Conservation (phyloP, 164 flowering plant species). For the Warburgia ugandensis region DNA sequence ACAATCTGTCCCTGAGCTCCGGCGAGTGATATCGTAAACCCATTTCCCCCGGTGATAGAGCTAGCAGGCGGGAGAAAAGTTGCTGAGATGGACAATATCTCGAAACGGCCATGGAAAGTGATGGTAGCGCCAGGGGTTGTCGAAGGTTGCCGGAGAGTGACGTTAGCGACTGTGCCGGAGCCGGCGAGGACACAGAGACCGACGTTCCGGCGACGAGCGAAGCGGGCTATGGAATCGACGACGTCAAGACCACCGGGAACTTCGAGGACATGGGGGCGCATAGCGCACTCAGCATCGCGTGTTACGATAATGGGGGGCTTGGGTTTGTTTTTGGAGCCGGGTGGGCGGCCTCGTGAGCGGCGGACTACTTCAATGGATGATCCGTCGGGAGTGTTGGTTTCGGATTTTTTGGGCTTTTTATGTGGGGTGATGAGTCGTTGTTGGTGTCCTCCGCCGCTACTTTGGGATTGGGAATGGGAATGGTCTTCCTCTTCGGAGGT, state of each 20-base stretch:
- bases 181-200: conserved; percentile 57
- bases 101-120: conserved; percentile 68
- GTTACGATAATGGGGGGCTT: conserved; percentile 56
- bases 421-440: too few relatives aligned
- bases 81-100: conserved; percentile 63
- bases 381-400: conserved; percentile 25
- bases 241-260: conserved; percentile 49
- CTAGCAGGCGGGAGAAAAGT: conserved; percentile 35
- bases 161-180: conserved; percentile 61
- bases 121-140: conserved; percentile 42
- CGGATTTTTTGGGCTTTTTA: conserved; percentile 8
- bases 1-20: conserved; percentile 73
- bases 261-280: conserved; percentile 65
- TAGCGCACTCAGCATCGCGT: conserved; percentile 42
- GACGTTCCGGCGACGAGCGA: conserved; percentile 35
- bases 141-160: conserved; percentile 62
- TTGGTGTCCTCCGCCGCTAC: conserved; percentile 23
- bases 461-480: too few relatives aligned
- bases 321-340: conserved; percentile 72
- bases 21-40: conserved; percentile 47
- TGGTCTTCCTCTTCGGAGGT: conserved; percentile 41
- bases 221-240: conserved; percentile 36
- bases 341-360: conserved; percentile 67
- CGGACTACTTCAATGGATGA: conserved; percentile 49
- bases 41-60: conserved; percentile 10